Evolutionary conservation across 805 yeast species (phyloP).

Genomic region (Lipomyces kockii): DNA sequence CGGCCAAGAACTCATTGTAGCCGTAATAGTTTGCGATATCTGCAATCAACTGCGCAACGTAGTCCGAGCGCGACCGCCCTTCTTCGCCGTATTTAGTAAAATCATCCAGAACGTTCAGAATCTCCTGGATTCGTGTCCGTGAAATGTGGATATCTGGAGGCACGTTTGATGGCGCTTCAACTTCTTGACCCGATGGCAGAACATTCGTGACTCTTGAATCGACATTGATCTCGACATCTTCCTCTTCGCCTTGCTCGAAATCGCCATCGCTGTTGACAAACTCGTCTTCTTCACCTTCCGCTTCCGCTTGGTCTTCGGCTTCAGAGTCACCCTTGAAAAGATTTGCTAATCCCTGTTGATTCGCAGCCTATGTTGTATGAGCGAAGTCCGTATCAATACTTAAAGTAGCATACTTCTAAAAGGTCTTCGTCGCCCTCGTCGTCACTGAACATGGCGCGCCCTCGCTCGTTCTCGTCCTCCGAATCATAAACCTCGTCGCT

Average conservation of each 20-base stretch:
- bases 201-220: conserved; percentile 68
- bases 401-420: conserved; percentile 37
- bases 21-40: conserved; percentile 96
- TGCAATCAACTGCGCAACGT: conserved; percentile 71
- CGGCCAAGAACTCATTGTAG: conserved; percentile 88
- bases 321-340: conserved; percentile 38
- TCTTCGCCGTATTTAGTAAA: conserved; percentile 81
- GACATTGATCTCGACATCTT: conserved; percentile 59
- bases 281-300: conserved; percentile 31
- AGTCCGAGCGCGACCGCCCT: conserved; percentile 84
- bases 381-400: background rate
- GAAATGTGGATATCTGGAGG: conserved; percentile 79
- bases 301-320: conserved; percentile 30
- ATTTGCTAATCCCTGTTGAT: conserved; percentile 40
- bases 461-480: conserved; percentile 58
- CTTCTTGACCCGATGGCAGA: conserved; percentile 56
- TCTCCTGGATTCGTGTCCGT: conserved; percentile 93
- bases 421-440: conserved; percentile 66
- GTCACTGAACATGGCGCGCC: conserved; percentile 79
- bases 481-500: conserved; percentile 58
- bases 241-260: conserved; percentile 64
- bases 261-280: conserved; percentile 46
- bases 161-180: conserved; percentile 61
- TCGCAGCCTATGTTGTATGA: conserved; percentile 29
- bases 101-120: conserved; percentile 91